These are phyloP conservation scores for Heliamphora pulchella DNA, from an alignment of 179 eudicot species.

Conservation along the genomic window DNA sequence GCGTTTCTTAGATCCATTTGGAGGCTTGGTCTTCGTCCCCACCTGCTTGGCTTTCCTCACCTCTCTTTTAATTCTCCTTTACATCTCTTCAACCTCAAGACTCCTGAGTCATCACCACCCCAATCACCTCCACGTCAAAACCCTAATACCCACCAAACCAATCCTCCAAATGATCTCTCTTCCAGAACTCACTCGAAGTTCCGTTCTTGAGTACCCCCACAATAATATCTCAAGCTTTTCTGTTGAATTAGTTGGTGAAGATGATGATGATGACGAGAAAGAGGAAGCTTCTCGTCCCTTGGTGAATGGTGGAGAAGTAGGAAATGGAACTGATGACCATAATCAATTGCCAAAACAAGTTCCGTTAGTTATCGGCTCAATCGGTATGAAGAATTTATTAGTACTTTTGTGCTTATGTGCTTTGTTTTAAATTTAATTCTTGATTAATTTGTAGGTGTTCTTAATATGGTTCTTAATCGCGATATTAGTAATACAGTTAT, in stretches of 20 bases:
- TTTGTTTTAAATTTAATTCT: too few species aligned
- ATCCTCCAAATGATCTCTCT: neutral
- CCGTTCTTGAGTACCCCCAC: neutral
- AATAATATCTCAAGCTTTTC: neutral
- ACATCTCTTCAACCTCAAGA: conserved; percentile 26
- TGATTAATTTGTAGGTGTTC: too few species aligned
- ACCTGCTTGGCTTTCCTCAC: conserved; percentile 22
- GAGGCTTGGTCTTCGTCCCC: conserved; percentile 18
- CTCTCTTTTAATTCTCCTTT: conserved; percentile 21
- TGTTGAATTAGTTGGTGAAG: neutral
- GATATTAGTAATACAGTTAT: too few species aligned
- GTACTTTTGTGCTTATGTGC: neutral
- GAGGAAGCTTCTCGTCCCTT: neutral
- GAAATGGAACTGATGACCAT: too few species aligned
- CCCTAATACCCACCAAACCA: neutral
- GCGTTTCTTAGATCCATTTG: neutral
- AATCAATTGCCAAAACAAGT: neutral
- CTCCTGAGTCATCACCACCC: conserved; percentile 9
- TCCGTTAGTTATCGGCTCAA: neutral
- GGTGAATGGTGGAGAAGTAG: neutral
- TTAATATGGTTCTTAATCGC: too few species aligned
- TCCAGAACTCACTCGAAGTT: neutral
- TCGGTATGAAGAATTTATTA: conserved; percentile 13
- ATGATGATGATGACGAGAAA: too few species aligned
- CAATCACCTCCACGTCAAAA: neutral